phyloP scores from a whole-genome alignment of 176 grass and related monocot species.

The Dendrocalamus sinicus region DNA sequence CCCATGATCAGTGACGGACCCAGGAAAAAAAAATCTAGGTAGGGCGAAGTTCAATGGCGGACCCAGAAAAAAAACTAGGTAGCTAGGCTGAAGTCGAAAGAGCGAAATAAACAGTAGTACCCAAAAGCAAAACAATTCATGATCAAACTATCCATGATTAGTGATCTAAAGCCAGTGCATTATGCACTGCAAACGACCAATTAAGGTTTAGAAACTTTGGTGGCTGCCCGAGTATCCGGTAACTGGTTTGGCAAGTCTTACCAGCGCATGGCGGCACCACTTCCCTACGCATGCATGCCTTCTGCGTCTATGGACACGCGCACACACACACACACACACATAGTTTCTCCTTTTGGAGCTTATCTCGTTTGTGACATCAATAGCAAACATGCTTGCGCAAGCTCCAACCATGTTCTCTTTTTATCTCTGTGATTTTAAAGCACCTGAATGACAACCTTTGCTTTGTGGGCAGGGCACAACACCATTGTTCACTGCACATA shows the following conservation, averaged over 20 bases:
- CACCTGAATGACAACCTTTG: constrained; percentile 33
- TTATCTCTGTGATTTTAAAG: constrained; percentile 18
- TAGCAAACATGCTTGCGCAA: constrained; percentile 51
- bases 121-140: too few species aligned
- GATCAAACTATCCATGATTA: constrained; percentile 36
- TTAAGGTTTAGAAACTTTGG: constrained; percentile 30
- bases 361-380: constrained; percentile 53
- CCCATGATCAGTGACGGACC: constrained; percentile 36
- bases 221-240: constrained; percentile 18
- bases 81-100: too few species aligned
- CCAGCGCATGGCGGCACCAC: too few species aligned
- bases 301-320: not conserved
- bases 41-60: too few species aligned
- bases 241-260: not conserved
- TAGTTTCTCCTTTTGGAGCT: constrained; percentile 37
- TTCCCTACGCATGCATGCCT: too few species aligned
- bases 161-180: constrained; percentile 33
- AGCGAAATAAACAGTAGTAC: too few species aligned
- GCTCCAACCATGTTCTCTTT: constrained; percentile 40
- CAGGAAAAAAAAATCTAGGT: too few species aligned
- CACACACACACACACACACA: not conserved
- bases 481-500: constrained; percentile 36
- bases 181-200: constrained; percentile 36
- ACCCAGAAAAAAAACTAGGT: too few species aligned
- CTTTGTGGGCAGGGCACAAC: constrained; percentile 60